A percentile compares a stretch with the other conserved stretches of the same genome.
Conservation (phyloP, 2,329 filamentous ascomycete genomes). For the Talaromyces pinophilus region DNA sequence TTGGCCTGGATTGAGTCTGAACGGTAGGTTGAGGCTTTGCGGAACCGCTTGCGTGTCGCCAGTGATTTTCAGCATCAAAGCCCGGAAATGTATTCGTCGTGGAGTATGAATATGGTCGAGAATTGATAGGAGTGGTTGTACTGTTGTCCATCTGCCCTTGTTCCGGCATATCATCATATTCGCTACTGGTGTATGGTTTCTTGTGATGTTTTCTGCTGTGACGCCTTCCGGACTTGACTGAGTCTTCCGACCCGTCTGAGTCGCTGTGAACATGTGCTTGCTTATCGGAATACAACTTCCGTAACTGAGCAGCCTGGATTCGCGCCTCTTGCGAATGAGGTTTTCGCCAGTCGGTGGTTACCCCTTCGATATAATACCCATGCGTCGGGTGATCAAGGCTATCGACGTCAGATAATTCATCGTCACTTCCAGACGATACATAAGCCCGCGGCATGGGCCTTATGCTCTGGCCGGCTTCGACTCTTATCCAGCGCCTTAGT, state of each 20-base stretch:
- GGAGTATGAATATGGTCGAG: conserved; percentile 23
- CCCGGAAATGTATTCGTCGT: conserved; percentile 15
- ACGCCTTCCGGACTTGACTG: background rate
- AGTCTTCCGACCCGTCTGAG: conserved; percentile 27
- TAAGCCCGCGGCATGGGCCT: conserved; percentile 21
- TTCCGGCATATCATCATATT: conserved; percentile 14
- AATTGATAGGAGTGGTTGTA: background rate
- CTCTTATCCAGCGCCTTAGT: conserved; percentile 33
- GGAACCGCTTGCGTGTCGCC: conserved; percentile 12
- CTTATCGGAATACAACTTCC: conserved; percentile 37
- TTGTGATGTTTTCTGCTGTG: background rate
- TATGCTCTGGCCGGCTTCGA: conserved; percentile 18
- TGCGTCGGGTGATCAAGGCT: conserved; percentile 26
- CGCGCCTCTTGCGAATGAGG: conserved; percentile 43
- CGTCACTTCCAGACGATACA: conserved; percentile 31
- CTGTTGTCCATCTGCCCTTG: conserved; percentile 8
- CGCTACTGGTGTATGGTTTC: background rate
- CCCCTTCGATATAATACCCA: conserved; percentile 40
- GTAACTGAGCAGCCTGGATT: conserved; percentile 33
- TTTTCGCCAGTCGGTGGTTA: conserved; percentile 39
- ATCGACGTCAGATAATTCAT: conserved; percentile 27
- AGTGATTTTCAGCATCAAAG: conserved; percentile 17
- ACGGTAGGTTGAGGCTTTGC: background rate
- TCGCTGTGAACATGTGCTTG: conserved; percentile 44
- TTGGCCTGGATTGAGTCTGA: conserved; percentile 17